phyloP scores from a whole-genome alignment of 148 eudicot species.

The Silene uniflora region DNA sequence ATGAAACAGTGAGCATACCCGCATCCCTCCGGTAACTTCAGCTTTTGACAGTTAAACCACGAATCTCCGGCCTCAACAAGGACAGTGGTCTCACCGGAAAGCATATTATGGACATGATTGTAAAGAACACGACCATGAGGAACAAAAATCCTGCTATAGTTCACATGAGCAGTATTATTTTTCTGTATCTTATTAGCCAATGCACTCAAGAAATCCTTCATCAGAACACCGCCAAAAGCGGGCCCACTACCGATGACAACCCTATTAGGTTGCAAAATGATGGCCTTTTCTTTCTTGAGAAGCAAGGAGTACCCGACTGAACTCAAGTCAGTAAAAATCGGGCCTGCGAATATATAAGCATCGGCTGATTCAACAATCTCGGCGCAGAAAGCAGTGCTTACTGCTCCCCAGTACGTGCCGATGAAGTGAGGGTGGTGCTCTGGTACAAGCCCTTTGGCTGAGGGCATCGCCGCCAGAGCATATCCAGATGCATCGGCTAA shows the following conservation, averaged over 20 bases:
- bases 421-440: constrained; percentile 71
- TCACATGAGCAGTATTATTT: constrained; percentile 63
- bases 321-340: constrained; percentile 82
- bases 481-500: constrained; percentile 63
- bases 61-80: constrained; percentile 89
- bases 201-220: constrained; percentile 71
- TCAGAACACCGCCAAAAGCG: constrained; percentile 61
- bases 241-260: constrained; percentile 70
- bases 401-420: constrained; percentile 85
- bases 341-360: constrained; percentile 74
- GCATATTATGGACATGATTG: constrained; percentile 67
- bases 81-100: constrained; percentile 61
- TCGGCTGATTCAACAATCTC: constrained; percentile 88
- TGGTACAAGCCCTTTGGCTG: constrained; percentile 75
- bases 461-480: constrained; percentile 61
- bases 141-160: constrained; percentile 70
- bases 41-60: constrained; percentile 83
- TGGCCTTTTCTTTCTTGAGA: constrained; percentile 71
- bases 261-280: constrained; percentile 69
- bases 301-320: constrained; percentile 83
- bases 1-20: constrained; percentile 42
- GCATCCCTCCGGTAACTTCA: constrained; percentile 70
- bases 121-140: constrained; percentile 64
- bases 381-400: constrained; percentile 70
- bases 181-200: constrained; percentile 48